A percentile compares a stretch with the other conserved stretches of the same genome.
phyloP scores from a whole-genome alignment of 805 yeast genomes.

The Tetrapisispora iriomotensis region DNA sequence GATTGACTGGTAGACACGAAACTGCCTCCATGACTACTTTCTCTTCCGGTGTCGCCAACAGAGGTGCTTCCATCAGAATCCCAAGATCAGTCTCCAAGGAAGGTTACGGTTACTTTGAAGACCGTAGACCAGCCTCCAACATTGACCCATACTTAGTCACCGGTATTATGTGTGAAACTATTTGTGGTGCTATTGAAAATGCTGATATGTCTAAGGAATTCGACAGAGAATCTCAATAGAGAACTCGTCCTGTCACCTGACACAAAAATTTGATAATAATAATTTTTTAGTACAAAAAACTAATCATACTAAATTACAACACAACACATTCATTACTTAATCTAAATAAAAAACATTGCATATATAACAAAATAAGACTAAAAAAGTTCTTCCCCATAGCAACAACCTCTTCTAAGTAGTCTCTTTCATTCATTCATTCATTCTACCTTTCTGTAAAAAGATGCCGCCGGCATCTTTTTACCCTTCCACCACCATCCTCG shows the following conservation, averaged over 20 bases:
- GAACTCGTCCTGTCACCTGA: not conserved
- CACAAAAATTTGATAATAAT: not conserved
- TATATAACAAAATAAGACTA: too few species aligned
- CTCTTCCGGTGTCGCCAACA: slow-evolving; percentile 97
- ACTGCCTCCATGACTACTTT: slow-evolving; percentile 88
- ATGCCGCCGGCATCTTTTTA: too few species aligned
- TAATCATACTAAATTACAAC: too few species aligned
- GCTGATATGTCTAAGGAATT: slow-evolving; percentile 90
- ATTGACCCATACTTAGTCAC: slow-evolving; percentile 98
- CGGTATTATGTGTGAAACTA: slow-evolving; percentile 95
- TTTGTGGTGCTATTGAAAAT: slow-evolving; percentile 87
- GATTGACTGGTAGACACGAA: slow-evolving; percentile 98
- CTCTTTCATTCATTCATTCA: too few species aligned
- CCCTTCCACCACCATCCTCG: too few species aligned
- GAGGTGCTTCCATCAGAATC: slow-evolving; percentile 98
- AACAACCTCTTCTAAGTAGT: too few species aligned
- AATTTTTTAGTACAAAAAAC: not conserved
- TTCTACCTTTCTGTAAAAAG: too few species aligned
- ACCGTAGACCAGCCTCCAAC: slow-evolving; percentile 99
- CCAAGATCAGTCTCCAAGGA: slow-evolving; percentile 98
- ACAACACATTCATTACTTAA: too few species aligned
- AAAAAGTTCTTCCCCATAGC: too few species aligned
- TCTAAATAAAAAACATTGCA: too few species aligned
- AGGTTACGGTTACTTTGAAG: slow-evolving; percentile 97
- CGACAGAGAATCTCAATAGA: slow-evolving; percentile 49